These are phyloP conservation scores for Aspergillus sp. DNA, from an alignment of 2,329 filamentous ascomycete genomes.

Conservation along the genomic window DNA sequence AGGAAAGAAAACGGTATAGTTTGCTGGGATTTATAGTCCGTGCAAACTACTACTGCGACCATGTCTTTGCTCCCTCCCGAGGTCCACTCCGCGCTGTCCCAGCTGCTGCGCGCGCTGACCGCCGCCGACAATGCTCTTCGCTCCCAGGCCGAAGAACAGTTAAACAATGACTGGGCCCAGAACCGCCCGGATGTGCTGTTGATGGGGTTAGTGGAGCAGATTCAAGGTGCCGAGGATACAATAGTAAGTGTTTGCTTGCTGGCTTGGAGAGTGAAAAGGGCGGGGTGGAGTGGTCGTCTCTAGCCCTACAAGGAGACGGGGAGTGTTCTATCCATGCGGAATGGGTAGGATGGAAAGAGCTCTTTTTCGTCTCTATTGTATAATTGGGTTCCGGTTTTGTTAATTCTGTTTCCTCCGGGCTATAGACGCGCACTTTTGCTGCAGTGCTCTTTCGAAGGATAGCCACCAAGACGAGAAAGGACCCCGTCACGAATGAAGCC, in stretches of 20 bases:
- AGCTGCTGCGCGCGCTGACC: conserved; percentile 81
- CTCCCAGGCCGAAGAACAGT: conserved; percentile 77
- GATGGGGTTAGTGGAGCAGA: conserved; percentile 90
- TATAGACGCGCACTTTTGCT: conserved; percentile 77
- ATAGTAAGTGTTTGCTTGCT: conserved; percentile 48
- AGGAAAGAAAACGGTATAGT: not conserved
- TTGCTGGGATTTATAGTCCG: not conserved
- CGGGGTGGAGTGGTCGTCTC: not conserved
- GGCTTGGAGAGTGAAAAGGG: not conserved
- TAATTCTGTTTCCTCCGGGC: not conserved
- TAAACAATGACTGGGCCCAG: conserved; percentile 82
- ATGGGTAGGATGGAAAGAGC: too few relatives aligned
- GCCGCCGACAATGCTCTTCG: conserved; percentile 81
- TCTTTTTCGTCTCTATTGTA: too few relatives aligned
- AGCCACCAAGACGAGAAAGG: conserved; percentile 78
- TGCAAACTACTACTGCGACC: conserved; percentile 9
- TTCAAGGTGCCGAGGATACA: conserved; percentile 66
- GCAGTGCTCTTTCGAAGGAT: conserved; percentile 93
- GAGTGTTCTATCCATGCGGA: too few relatives aligned
- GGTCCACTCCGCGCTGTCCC: conserved; percentile 71
- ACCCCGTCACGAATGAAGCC: conserved; percentile 55
- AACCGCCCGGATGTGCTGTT: conserved; percentile 76
- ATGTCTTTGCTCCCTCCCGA: conserved; percentile 86
- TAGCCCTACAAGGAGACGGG: too few relatives aligned
- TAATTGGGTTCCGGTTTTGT: conserved; percentile 1